Conservation (phyloP, 1,284 basidiomycete species). For the Cutaneotrichosporon arboriforme region DNA sequence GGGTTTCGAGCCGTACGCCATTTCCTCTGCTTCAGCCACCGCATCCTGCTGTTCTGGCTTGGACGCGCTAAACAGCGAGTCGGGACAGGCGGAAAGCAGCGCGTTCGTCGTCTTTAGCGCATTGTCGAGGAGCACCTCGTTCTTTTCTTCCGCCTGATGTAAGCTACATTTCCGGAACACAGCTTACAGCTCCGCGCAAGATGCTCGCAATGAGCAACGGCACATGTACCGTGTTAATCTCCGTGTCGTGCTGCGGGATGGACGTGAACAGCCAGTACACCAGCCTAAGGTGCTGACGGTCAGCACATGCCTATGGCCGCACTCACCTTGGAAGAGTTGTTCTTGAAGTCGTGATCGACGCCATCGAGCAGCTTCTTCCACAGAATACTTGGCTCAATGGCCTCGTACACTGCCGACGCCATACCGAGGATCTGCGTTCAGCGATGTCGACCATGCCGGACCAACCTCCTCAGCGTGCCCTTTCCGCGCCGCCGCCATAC, state of each 20-base stretch:
- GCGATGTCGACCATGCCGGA: background rate
- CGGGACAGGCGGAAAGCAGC: constrained; percentile 8
- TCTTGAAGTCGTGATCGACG: constrained; percentile 49
- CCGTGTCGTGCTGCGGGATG: constrained; percentile 52
- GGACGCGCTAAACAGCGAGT: constrained; percentile 3
- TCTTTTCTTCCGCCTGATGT: constrained; percentile 4
- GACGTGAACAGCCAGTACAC: constrained; percentile 48
- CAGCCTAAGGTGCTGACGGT: constrained; percentile 35
- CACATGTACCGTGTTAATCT: constrained; percentile 35
- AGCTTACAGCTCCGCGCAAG: constrained; percentile 7
- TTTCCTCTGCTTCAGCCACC: constrained; percentile 1
- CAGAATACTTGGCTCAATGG: constrained; percentile 78
- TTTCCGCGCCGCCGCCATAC: constrained; percentile 15
- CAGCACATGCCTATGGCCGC: background rate
- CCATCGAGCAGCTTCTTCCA: constrained; percentile 68
- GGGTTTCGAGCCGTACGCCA: background rate
- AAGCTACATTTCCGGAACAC: background rate
- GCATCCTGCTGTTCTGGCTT: background rate
- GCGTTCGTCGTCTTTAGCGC: constrained; percentile 8
- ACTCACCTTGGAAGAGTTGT: constrained; percentile 1
- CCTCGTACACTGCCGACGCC: constrained; percentile 84
- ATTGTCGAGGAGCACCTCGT: background rate
- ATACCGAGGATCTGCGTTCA: constrained; percentile 59
- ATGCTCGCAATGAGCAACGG: constrained; percentile 25
- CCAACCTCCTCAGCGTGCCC: constrained; percentile 46